phyloP scores from a whole-genome alignment of 345 rosid species.

The Aegle marmelos region DNA sequence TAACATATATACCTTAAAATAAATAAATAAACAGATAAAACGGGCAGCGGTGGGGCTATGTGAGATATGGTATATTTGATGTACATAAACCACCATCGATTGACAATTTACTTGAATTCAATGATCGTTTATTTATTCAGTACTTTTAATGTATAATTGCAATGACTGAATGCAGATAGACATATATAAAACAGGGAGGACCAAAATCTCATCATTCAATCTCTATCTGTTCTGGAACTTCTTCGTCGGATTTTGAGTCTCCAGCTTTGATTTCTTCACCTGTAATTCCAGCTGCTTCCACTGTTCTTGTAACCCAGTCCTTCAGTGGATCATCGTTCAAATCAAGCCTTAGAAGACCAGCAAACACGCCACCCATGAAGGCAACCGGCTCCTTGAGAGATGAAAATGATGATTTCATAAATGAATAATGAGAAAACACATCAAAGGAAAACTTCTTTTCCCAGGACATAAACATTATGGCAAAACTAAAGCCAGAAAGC shows the following conservation, averaged over 20 bases:
- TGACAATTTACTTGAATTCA: not conserved
- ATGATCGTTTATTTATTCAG: not conserved
- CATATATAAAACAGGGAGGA: not conserved
- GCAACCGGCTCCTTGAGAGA: slow-evolving; percentile 60
- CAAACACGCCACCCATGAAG: slow-evolving; percentile 64
- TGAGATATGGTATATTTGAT: not conserved
- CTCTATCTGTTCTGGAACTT: slow-evolving; percentile 47
- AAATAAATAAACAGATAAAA: too few species aligned
- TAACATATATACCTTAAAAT: too few species aligned
- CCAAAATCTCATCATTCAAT: slow-evolving; percentile 39
- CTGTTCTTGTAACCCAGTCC: slow-evolving; percentile 65
- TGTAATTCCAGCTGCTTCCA: slow-evolving; percentile 47
- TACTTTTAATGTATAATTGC: not conserved
- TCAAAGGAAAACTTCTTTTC: not conserved
- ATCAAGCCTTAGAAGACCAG: slow-evolving; percentile 64
- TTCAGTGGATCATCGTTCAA: slow-evolving; percentile 66
- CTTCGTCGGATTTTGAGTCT: slow-evolving; percentile 32
- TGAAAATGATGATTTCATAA: not conserved
- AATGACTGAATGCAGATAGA: not conserved
- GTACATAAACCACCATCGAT: not conserved
- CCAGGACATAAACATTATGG: not conserved
- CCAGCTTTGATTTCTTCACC: slow-evolving; percentile 38
- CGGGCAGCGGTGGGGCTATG: not conserved
- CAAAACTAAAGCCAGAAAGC: not conserved
- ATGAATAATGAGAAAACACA: not conserved